Evolutionary conservation across 768 basidiomycete species (phyloP).

Genomic region (Russula sp.): DNA sequence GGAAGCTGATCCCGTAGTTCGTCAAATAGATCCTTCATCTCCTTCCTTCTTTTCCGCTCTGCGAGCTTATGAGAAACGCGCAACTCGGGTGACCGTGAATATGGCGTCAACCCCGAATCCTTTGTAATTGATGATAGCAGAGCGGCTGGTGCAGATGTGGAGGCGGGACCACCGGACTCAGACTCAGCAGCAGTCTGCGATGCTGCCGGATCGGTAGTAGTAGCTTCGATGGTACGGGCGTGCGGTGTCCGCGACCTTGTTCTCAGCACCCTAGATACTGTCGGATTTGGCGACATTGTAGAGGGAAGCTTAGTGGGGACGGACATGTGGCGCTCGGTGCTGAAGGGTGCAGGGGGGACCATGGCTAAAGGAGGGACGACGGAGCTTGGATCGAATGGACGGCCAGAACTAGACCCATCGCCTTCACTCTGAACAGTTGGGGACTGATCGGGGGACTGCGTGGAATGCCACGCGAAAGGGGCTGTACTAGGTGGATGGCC

Average conservation of each 20-base stretch:
- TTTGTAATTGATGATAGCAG: slow-evolving; percentile 35
- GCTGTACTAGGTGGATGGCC: slow-evolving; percentile 54
- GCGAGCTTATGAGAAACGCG: slow-evolving; percentile 95
- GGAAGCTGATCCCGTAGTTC: slow-evolving; percentile 91
- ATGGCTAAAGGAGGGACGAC: slow-evolving; percentile 30
- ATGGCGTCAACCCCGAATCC: slow-evolving; percentile 55
- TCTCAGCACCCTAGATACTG: slow-evolving; percentile 47
- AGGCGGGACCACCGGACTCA: slow-evolving; percentile 20
- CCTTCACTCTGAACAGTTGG: slow-evolving; percentile 26
- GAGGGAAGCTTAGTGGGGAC: slow-evolving; percentile 40
- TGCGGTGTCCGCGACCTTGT: slow-evolving; percentile 32
- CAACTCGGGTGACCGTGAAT: slow-evolving; percentile 92
- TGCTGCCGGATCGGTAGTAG: slow-evolving; percentile 28
- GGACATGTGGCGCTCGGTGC: slow-evolving; percentile 70
- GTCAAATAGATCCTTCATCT: slow-evolving; percentile 99
- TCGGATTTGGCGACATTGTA: slow-evolving; percentile 41
- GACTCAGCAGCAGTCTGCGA: slow-evolving; percentile 21
- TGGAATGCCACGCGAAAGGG: slow-evolving; percentile 66
- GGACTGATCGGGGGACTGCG: slow-evolving; percentile 32
- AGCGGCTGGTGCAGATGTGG: slow-evolving; percentile 18
- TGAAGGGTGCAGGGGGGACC: slow-evolving; percentile 52
- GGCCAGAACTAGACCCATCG: slow-evolving; percentile 26
- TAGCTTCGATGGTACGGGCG: slow-evolving; percentile 35
- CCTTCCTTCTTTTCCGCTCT: slow-evolving; percentile 92
- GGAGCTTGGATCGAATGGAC: slow-evolving; percentile 42